A percentile compares a stretch with the other conserved stretches of the same genome.
These are phyloP conservation scores for Aspergillus pseudoviridinutans DNA, from an alignment of 2,329 filamentous ascomycete genomes.

Conservation along the genomic window DNA sequence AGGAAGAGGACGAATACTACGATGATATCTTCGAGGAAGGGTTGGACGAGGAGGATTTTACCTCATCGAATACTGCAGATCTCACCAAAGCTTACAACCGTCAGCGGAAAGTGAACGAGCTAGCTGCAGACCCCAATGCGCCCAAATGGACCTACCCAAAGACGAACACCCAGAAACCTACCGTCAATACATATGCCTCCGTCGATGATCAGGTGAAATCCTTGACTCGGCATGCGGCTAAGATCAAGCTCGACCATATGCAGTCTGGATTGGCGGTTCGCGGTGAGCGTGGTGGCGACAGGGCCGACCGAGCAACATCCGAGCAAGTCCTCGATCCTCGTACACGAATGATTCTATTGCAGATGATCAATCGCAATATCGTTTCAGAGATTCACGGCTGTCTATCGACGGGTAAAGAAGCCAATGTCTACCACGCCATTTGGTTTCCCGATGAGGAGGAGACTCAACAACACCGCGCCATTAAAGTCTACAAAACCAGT, in stretches of 20 bases:
- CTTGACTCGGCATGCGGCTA: slow-evolving; percentile 78
- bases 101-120: slow-evolving; percentile 64
- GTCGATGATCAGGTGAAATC: slow-evolving; percentile 84
- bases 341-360: slow-evolving; percentile 90
- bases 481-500: slow-evolving; percentile 98
- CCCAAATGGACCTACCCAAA: slow-evolving; percentile 60
- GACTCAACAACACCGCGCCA: slow-evolving; percentile 67
- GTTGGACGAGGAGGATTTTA: slow-evolving; percentile 52
- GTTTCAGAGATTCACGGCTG: slow-evolving; percentile 92
- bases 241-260: slow-evolving; percentile 71
- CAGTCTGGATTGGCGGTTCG: slow-evolving; percentile 51
- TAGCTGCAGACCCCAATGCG: slow-evolving; percentile 42
- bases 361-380: slow-evolving; percentile 90
- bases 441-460: slow-evolving; percentile 52
- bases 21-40: slow-evolving; percentile 57
- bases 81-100: slow-evolving; percentile 86
- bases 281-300: slow-evolving; percentile 56
- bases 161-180: slow-evolving; percentile 73
- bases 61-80: slow-evolving; percentile 58
- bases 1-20: slow-evolving; percentile 58
- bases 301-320: slow-evolving; percentile 86
- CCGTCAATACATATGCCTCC: slow-evolving; percentile 71
- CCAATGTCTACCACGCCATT: slow-evolving; percentile 93
- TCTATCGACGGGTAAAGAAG: slow-evolving; percentile 94
- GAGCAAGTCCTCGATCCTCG: slow-evolving; percentile 93